These are phyloP conservation scores for Ampelomyces quisqualis DNA, from an alignment of 2,329 filamentous ascomycete species.

Conservation along the genomic window DNA sequence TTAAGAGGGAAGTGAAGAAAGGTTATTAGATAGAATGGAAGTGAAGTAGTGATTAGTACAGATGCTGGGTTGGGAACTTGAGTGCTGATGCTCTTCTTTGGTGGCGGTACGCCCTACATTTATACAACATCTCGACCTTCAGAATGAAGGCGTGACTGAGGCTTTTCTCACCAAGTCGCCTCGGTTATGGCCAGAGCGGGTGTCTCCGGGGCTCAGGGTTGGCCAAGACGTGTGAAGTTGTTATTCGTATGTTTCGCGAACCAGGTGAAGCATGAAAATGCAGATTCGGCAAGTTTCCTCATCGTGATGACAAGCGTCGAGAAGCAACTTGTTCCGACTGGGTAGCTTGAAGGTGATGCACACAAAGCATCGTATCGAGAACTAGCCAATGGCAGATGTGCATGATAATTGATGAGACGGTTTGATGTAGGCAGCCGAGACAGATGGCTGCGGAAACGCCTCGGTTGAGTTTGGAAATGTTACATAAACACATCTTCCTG, in stretches of 20 bases:
- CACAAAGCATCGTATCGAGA: constrained; percentile 5
- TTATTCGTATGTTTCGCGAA: constrained; percentile 18
- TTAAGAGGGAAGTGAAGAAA: constrained; percentile 26
- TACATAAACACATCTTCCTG: too few species aligned
- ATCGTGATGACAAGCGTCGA: too few species aligned
- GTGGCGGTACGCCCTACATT: constrained; percentile 21
- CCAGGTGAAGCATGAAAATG: constrained; percentile 16
- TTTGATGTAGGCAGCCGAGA: constrained; percentile 9
- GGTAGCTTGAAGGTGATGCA: constrained; percentile 3
- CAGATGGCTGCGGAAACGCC: constrained; percentile 3
- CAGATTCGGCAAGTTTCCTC: too few species aligned
- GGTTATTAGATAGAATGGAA: constrained; percentile 30
- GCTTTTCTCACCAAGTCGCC: constrained; percentile 8
- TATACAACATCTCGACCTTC: constrained; percentile 25
- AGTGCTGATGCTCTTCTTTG: constrained; percentile 34
- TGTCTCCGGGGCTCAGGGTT: constrained; percentile 24
- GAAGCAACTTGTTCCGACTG: too few species aligned
- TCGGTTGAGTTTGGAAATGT: not conserved
- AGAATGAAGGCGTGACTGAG: too few species aligned
- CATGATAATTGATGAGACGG: constrained; percentile 14
- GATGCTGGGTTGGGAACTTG: constrained; percentile 38
- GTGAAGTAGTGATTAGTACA: constrained; percentile 39
- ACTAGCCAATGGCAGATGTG: constrained; percentile 8
- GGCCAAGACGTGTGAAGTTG: constrained; percentile 33
- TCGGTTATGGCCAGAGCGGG: constrained; percentile 13